Conservation (phyloP, 228 moss, liverwort and hornwort genomes). For the Sphagnum magellanicum region DNA sequence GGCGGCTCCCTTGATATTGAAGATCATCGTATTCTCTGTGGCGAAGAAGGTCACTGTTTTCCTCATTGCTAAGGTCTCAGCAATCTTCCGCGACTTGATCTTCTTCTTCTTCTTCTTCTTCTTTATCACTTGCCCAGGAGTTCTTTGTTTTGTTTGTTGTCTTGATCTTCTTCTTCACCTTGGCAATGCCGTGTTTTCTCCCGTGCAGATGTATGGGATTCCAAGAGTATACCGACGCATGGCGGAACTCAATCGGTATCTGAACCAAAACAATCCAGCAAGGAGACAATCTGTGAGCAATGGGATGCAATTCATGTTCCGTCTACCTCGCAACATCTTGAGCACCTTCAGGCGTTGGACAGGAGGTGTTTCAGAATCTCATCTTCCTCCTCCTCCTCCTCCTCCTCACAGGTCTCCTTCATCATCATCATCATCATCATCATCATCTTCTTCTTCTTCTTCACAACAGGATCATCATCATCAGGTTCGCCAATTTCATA, state of each 20-base stretch:
- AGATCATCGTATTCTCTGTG: slow-evolving; percentile 42
- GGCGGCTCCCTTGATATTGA: slow-evolving; percentile 54
- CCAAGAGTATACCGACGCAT: slow-evolving; percentile 37
- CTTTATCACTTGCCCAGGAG: background rate
- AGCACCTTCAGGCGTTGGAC: background rate
- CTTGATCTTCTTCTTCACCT: background rate
- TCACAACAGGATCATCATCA: background rate
- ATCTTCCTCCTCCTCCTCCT: background rate
- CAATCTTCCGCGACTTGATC: too few species aligned
- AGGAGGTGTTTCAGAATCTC: background rate
- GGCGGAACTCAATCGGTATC: slow-evolving; percentile 29
- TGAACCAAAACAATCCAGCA: slow-evolving; percentile 25
- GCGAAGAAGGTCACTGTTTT: slow-evolving; percentile 44
- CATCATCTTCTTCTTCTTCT: too few species aligned
- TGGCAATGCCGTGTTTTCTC: background rate
- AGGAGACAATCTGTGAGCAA: slow-evolving; percentile 15
- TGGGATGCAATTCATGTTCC: slow-evolving; percentile 32
- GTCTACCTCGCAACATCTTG: background rate
- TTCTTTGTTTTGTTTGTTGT: background rate
- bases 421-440: background rate
- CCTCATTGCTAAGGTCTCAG: slow-evolving; percentile 40
- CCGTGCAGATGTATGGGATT: slow-evolving; percentile 39
- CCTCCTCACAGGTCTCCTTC: background rate
- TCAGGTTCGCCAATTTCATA: background rate
- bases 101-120: background rate